phyloP scores from a whole-genome alignment of 1,284 basidiomycete genomes.

The Exobasidium cylindrosporum region DNA sequence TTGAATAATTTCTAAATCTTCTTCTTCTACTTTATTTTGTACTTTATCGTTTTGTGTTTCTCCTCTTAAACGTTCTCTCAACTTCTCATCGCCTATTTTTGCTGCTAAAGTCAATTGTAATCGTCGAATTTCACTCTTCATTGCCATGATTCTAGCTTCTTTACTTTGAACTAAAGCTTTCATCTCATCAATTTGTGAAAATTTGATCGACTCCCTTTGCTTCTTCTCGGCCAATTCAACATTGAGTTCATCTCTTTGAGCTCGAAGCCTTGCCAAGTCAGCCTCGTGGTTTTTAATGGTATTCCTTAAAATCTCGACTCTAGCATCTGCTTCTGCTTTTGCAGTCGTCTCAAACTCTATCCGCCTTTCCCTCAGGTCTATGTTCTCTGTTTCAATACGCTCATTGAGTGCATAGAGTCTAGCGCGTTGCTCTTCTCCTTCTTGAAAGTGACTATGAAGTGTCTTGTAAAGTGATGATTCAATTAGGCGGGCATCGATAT shows the following conservation, averaged over 20 bases:
- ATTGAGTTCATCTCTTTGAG: conserved; percentile 34
- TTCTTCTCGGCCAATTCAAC: conserved; percentile 44
- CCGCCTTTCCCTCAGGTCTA: conserved; percentile 28
- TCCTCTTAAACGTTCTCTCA: conserved; percentile 69
- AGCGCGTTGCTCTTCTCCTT: conserved; percentile 23
- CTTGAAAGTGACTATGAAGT: conserved; percentile 20
- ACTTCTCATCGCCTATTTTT: conserved; percentile 67
- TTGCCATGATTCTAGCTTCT: conserved; percentile 71
- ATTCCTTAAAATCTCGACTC: conserved; percentile 67
- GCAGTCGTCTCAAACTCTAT: conserved; percentile 2
- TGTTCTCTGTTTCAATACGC: conserved; percentile 35
- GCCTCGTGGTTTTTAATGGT: conserved; percentile 69
- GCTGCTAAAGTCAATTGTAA: conserved; percentile 76
- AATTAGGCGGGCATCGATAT: conserved; percentile 24
- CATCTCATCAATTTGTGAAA: conserved; percentile 49
- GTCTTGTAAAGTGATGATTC: conserved; percentile 21
- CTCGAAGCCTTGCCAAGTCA: conserved; percentile 52
- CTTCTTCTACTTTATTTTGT: not conserved
- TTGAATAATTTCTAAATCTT: conserved; percentile 15
- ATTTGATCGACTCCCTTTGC: conserved; percentile 44
- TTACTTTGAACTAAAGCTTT: conserved; percentile 45
- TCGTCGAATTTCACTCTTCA: conserved; percentile 73
- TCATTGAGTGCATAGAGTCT: conserved; percentile 14
- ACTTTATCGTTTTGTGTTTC: conserved; percentile 43
- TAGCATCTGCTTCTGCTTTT: conserved; percentile 34